Conservation (phyloP, 2,329 filamentous ascomycete genomes). For the Mycosphaerelloides madeirae region DNA sequence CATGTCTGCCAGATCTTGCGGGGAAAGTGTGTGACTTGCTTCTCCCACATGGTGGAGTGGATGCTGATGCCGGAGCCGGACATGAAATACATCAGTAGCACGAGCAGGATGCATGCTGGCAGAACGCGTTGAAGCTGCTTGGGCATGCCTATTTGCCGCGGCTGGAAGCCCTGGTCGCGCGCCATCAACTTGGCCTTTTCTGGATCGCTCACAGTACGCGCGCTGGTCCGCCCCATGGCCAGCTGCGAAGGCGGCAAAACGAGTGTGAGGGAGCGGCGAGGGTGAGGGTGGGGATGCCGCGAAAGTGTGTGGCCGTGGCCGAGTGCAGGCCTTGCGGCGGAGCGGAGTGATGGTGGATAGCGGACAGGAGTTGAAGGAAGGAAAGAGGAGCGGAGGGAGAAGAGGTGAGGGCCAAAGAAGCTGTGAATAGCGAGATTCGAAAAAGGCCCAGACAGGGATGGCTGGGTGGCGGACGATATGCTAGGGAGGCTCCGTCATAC, state of each 20-base stretch:
- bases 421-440: too few species aligned
- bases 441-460: too few species aligned
- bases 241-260: neutral
- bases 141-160: slow-evolving; percentile 35
- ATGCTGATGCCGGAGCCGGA: slow-evolving; percentile 22
- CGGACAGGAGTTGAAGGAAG: too few species aligned
- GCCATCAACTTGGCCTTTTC: slow-evolving; percentile 14
- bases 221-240: slow-evolving; percentile 5
- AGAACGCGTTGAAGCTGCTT: slow-evolving; percentile 48
- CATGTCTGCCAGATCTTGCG: slow-evolving; percentile 74
- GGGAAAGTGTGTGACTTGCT: slow-evolving; percentile 45
- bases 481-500: too few species aligned
- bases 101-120: slow-evolving; percentile 43
- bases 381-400: too few species aligned
- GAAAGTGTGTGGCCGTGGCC: neutral
- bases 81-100: slow-evolving; percentile 45
- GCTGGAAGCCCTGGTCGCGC: slow-evolving; percentile 16
- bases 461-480: too few species aligned
- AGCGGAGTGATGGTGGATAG: too few species aligned
- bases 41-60: slow-evolving; percentile 18
- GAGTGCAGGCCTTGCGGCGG: too few species aligned
- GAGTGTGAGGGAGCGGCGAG: neutral
- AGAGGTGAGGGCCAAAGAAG: too few species aligned
- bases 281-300: neutral
- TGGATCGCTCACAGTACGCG: slow-evolving; percentile 3